Conservation (phyloP, 2,329 filamentous ascomycete species). For the Hypoxylon sp. region DNA sequence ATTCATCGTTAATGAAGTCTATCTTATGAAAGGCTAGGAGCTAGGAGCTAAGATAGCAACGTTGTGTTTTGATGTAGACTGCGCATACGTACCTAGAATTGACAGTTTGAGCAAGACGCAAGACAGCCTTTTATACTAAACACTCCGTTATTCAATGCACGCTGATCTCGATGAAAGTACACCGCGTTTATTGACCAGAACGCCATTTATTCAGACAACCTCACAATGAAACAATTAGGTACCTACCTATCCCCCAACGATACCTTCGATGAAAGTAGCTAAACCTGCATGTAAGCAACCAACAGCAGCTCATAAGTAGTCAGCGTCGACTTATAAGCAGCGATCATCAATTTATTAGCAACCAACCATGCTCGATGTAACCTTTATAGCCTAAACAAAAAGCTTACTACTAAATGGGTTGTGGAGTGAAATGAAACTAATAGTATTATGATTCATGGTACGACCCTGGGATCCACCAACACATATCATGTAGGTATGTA, state of each 20-base stretch:
- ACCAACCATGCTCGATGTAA: neutral
- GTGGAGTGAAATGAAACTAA: neutral
- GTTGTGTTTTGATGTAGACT: neutral
- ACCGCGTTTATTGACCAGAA: neutral
- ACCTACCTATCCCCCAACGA: no score
- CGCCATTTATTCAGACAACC: neutral
- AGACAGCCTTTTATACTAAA: neutral
- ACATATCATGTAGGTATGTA: neutral
- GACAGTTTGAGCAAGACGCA: neutral
- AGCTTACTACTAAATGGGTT: neutral
- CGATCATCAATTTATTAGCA: neutral
- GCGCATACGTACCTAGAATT: neutral
- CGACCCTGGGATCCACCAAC: neutral
- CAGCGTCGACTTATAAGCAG: neutral
- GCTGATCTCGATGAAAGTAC: neutral
- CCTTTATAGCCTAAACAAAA: neutral
- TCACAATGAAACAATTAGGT: neutral
- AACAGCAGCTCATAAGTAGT: neutral
- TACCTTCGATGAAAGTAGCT: neutral
- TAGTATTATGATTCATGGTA: no score
- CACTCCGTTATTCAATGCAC: neutral
- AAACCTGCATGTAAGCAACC: neutral
- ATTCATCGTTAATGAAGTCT: neutral
- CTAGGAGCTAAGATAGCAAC: neutral
- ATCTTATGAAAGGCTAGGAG: neutral